Evolutionary conservation across 257 asterid genomes (phyloP).

Genomic region (Vinca minor): DNA sequence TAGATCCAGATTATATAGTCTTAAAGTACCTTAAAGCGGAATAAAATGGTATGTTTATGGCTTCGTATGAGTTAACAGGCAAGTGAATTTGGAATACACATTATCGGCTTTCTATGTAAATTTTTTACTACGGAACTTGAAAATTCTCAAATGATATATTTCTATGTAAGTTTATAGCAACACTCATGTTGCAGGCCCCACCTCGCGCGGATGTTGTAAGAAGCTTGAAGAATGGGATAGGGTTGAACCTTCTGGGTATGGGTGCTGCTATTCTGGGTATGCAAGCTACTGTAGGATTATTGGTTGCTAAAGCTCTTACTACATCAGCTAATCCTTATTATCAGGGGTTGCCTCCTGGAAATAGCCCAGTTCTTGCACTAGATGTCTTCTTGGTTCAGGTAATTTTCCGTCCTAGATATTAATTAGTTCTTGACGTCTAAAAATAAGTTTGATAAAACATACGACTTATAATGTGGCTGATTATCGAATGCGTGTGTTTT

Average conservation of each 20-base stretch:
- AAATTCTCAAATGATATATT: background rate
- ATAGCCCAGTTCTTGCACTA: constrained; percentile 77
- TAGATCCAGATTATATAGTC: background rate
- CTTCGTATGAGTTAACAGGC: background rate
- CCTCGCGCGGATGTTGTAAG: constrained; percentile 90
- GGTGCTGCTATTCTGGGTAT: constrained; percentile 93
- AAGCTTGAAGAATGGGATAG: constrained; percentile 78
- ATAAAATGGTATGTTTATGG: background rate
- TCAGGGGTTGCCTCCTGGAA: constrained; percentile 69
- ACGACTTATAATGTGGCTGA: background rate
- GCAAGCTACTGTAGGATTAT: constrained; percentile 90
- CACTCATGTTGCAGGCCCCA: constrained; percentile 63
- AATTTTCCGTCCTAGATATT: constrained; percentile 11
- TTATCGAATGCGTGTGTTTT: background rate
- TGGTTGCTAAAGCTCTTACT: constrained; percentile 98
- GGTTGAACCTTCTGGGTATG: constrained; percentile 71
- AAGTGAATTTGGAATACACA: background rate
- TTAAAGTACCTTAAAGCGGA: background rate
- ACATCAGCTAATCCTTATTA: constrained; percentile 78
- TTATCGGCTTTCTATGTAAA: background rate
- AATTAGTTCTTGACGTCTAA: background rate
- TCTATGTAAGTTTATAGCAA: background rate
- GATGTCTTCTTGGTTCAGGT: constrained; percentile 99
- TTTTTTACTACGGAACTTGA: background rate
- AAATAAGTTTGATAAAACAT: background rate